Evolutionary conservation across 176 grass and related monocot genomes (phyloP), one percentile per base, ranked within the genome.

Genomic region (Eragrostis nindensis): DNA sequence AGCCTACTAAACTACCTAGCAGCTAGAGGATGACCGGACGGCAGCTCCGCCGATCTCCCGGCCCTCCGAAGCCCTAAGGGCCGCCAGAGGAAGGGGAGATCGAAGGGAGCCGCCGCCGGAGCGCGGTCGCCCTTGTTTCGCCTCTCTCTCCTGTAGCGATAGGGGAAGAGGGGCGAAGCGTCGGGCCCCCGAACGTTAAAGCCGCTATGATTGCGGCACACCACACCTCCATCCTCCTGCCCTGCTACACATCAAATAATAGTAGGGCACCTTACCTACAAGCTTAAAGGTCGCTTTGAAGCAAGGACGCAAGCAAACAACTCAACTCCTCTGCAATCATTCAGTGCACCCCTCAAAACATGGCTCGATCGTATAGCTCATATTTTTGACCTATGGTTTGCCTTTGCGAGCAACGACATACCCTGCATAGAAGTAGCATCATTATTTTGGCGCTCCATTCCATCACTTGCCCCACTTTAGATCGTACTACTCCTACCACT

Each of bases 321-420:
- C 2, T 12, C 53, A 43, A 14, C 46, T 29, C 38, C 6, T 1
- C 72, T 50, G 66, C 83, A 80, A 81, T 86, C 77, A 86, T 86
- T 81, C 77, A 75, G 77, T 75, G 77, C 84, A 66, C 84, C 84
- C 66, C 49, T 36, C 22, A 67, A 86, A 80, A 80, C 59, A 54
- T 29, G 68, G 68, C 57, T 76, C 64, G 47, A 44, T 68, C 19
- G 15, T 29, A n/a, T n/a, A 63, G 60, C 83, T 63, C 50, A 19
- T 57, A 71, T 60, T 40, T 52, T 62, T 76, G 55, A 76, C 73
- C 55, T 76, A 22, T 39, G 5, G 32, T 19, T 39, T 39, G n/a
- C 29, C 21, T 57, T 59, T 62, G 22, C 22, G 19, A 59, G 36
- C 5, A 3, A 1, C 7, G 2, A 36, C 32, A 36, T 36, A 36